Percentiles rank a stretch among this genome's conserved stretches.
These are phyloP conservation scores for Bullera alba DNA, from an alignment of 768 basidiomycete species.

Conservation along the genomic window DNA sequence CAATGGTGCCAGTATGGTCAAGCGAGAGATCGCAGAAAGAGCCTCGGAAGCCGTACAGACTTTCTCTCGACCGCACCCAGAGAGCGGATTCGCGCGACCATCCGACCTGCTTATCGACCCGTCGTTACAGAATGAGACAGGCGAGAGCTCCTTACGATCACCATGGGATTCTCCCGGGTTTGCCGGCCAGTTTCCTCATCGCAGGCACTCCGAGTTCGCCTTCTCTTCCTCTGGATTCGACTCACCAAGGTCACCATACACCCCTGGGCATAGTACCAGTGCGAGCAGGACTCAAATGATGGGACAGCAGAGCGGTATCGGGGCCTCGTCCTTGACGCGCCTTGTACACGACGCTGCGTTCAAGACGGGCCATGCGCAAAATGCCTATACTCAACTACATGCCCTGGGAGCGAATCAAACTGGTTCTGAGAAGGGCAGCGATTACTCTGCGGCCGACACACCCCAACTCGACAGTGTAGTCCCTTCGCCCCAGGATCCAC, in stretches of 20 bases:
- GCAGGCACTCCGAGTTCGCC: constrained; percentile 11
- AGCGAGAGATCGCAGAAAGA: constrained; percentile 16
- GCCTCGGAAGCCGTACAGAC: constrained; percentile 16
- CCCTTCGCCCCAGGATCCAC: background rate
- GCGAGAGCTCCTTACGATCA: constrained; percentile 11
- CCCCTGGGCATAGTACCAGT: too few species aligned
- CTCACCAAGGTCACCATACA: constrained; percentile 20
- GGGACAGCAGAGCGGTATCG: constrained; percentile 12
- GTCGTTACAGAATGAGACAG: constrained; percentile 8
- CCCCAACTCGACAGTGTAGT: background rate
- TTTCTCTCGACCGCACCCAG: background rate
- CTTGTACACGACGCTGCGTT: constrained; percentile 44
- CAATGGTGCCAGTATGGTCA: constrained; percentile 9
- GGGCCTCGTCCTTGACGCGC: constrained; percentile 25
- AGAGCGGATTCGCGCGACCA: too few species aligned
- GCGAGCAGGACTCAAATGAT: constrained; percentile 6
- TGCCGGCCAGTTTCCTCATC: background rate
- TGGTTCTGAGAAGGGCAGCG: constrained; percentile 4
- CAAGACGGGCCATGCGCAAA: constrained; percentile 32
- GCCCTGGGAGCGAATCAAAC: background rate
- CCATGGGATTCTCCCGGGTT: constrained; percentile 25
- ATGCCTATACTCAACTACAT: constrained; percentile 8
- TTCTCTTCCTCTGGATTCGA: constrained; percentile 14
- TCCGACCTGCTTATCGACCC: constrained; percentile 24
- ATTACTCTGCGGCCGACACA: constrained; percentile 4